These are phyloP conservation scores for Dictyostelium firmibasis DNA, from an alignment of 78 protist genomes.

Conservation along the genomic window DNA sequence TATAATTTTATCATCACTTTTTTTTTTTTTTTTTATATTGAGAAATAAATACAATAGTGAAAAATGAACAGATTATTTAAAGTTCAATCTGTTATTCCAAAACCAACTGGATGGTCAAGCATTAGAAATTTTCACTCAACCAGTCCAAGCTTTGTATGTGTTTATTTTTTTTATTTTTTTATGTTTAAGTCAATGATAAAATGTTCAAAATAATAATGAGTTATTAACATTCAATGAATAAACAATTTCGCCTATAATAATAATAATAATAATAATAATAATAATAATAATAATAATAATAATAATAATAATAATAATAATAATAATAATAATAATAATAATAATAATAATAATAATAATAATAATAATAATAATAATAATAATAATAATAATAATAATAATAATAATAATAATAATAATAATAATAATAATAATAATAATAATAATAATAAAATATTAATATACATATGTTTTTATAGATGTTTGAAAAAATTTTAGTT, in stretches of 20 bases:
- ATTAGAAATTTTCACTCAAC: conserved; percentile 21
- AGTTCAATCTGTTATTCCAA: not conserved
- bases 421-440: too few species aligned
- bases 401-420: not conserved
- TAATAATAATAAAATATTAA: not conserved
- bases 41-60: not conserved
- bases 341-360: too few species aligned
- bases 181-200: not conserved
- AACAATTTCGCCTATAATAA: too few species aligned
- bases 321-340: too few species aligned
- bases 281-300: too few species aligned
- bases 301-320: too few species aligned
- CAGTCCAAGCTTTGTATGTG: not conserved
- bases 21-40: not conserved
- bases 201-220: too few species aligned
- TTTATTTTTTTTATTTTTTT: not conserved
- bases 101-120: not conserved
- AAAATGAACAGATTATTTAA: conserved; percentile 37
- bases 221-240: too few species aligned
- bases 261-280: too few species aligned
- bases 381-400: too few species aligned
- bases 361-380: too few species aligned
- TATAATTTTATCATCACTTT: not conserved
- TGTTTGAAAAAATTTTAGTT: conserved; percentile 94
- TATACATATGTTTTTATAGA: not conserved